Percentiles rank a stretch among this genome's conserved stretches.
These are phyloP conservation scores for Coemansia guatemalensis DNA, from an alignment of 192 early-diverging fungal genomes.

Conservation along the genomic window DNA sequence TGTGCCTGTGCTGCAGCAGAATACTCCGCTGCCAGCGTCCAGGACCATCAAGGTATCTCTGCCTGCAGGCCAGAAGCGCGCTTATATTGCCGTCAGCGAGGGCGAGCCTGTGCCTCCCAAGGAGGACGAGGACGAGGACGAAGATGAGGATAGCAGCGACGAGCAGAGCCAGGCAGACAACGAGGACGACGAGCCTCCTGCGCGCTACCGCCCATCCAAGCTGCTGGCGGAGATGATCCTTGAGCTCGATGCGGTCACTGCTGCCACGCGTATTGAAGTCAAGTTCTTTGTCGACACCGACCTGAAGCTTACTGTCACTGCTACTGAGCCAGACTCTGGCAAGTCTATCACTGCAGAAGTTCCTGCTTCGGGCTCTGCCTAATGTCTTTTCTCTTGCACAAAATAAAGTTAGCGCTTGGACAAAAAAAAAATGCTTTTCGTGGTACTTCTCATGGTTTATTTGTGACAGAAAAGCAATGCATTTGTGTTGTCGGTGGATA, in stretches of 20 bases:
- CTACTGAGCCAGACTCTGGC: slow-evolving; percentile 46
- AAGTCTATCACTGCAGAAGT: slow-evolving; percentile 46
- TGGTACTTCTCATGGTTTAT: not conserved
- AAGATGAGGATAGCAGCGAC: slow-evolving; percentile 59
- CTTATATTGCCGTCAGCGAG: slow-evolving; percentile 84
- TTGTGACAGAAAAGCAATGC: too few relatives aligned
- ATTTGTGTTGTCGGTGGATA: too few relatives aligned
- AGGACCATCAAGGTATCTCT: slow-evolving; percentile 73
- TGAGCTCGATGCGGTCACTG: slow-evolving; percentile 32
- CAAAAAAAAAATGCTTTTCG: too few relatives aligned
- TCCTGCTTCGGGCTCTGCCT: slow-evolving; percentile 12
- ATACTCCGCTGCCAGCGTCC: slow-evolving; percentile 83
- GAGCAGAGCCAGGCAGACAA: slow-evolving; percentile 29
- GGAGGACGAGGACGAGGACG: slow-evolving; percentile 58
- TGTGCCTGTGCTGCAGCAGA: slow-evolving; percentile 74
- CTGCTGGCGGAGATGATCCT: slow-evolving; percentile 54
- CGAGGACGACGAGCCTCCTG: slow-evolving; percentile 17
- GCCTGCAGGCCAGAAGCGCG: slow-evolving; percentile 57
- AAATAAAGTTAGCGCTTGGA: too few relatives aligned
- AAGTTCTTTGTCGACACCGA: slow-evolving; percentile 47
- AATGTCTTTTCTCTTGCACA: not conserved
- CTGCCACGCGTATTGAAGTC: slow-evolving; percentile 39
- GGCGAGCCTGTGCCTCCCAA: slow-evolving; percentile 62
- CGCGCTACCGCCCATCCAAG: slow-evolving; percentile 41
- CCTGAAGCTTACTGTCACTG: slow-evolving; percentile 49